phyloP scores from a whole-genome alignment of 345 rosid genomes.

The Durio zibethinus region DNA sequence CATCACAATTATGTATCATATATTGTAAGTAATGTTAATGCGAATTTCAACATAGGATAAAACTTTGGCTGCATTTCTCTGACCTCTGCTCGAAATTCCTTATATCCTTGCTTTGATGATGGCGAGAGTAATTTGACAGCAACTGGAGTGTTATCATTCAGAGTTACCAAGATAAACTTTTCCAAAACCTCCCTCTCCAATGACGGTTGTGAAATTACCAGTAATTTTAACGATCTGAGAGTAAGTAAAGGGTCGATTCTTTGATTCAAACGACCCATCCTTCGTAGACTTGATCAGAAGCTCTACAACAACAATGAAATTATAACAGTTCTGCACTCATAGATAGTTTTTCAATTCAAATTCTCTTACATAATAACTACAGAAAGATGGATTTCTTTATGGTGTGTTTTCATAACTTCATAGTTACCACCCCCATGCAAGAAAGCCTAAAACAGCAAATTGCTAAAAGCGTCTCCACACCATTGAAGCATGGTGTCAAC shows the following conservation, averaged over 20 bases:
- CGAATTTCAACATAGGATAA: neutral
- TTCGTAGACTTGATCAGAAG: neutral
- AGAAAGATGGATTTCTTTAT: no score
- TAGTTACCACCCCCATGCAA: no score
- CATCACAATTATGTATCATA: neutral
- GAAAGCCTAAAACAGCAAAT: no score
- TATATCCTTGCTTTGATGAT: slow-evolving; percentile 10
- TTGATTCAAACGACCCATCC: slow-evolving; percentile 10
- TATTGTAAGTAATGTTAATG: neutral
- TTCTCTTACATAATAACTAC: no score
- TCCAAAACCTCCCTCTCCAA: slow-evolving; percentile 16
- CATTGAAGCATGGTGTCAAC: no score
- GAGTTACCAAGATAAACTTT: slow-evolving; percentile 10
- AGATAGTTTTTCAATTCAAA: no score
- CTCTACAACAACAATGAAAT: neutral
- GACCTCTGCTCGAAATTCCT: slow-evolving; percentile 12
- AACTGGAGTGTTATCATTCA: slow-evolving; percentile 10
- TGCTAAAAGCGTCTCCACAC: no score
- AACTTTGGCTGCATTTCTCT: neutral
- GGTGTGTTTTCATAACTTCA: no score
- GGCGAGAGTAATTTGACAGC: slow-evolving; percentile 8
- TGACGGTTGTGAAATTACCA: neutral
- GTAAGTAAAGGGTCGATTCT: slow-evolving; percentile 19
- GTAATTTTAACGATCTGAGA: slow-evolving; percentile 19
- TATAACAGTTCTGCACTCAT: neutral